Evolutionary conservation across 2,329 filamentous ascomycete species (phyloP).

Genomic region (Periconia sp.): DNA sequence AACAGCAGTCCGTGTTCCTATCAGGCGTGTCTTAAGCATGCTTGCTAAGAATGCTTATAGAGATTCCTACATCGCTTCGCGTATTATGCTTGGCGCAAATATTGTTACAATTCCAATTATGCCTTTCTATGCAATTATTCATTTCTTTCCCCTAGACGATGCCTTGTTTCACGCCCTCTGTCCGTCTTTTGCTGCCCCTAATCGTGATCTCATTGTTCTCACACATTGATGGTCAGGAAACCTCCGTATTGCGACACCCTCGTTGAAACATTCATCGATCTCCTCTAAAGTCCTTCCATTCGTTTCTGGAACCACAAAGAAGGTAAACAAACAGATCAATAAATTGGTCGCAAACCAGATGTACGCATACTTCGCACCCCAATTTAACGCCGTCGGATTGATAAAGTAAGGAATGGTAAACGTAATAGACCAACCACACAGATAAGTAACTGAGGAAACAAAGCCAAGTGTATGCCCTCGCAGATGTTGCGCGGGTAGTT

Average conservation of each 20-base stretch:
- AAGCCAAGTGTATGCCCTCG: slow-evolving; percentile 31
- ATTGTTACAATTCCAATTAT: too few relatives aligned
- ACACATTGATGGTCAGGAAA: slow-evolving; percentile 7
- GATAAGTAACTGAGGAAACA: slow-evolving; percentile 4
- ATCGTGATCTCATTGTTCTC: too few relatives aligned
- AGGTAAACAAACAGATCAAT: slow-evolving; percentile 31
- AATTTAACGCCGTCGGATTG: slow-evolving; percentile 58
- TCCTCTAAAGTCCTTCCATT: slow-evolving; percentile 34
- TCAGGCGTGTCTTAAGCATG: too few relatives aligned
- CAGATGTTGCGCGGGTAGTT: slow-evolving; percentile 26
- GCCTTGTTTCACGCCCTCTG: too few relatives aligned
- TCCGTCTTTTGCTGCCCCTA: too few relatives aligned
- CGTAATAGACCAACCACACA: slow-evolving; percentile 57
- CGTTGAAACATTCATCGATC: slow-evolving; percentile 11
- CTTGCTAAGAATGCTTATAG: too few relatives aligned
- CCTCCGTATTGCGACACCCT: slow-evolving; percentile 5
- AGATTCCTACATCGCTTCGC: too few relatives aligned
- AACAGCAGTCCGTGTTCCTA: too few relatives aligned
- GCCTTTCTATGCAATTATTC: too few relatives aligned
- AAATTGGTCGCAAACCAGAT: slow-evolving; percentile 32
- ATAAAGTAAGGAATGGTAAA: slow-evolving; percentile 64
- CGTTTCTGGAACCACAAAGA: slow-evolving; percentile 47
- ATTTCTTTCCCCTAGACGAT: too few relatives aligned
- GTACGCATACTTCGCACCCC: slow-evolving; percentile 58
- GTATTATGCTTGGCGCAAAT: too few relatives aligned